Conservation (phyloP, 306 rosid species). For the Quercus bicolor region DNA sequence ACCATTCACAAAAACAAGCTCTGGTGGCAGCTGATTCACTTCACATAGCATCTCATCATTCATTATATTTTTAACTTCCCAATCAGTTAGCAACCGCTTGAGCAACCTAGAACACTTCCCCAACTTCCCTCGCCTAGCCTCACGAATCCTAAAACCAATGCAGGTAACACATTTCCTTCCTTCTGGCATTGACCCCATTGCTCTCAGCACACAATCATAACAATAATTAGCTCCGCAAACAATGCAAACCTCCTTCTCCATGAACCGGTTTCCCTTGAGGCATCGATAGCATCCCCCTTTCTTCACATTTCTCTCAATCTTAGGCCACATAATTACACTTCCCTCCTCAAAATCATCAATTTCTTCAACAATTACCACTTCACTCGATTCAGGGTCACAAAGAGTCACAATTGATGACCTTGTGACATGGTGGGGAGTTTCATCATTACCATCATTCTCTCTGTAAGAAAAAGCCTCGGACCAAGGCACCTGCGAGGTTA, state of each 20-base stretch:
- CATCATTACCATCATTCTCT: constrained; percentile 29
- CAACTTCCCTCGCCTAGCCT: constrained; percentile 39
- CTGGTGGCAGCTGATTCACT: constrained; percentile 53
- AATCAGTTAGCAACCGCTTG: constrained; percentile 39
- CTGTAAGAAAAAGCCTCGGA: constrained; percentile 37
- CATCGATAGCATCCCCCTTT: constrained; percentile 66
- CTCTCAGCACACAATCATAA: constrained; percentile 51
- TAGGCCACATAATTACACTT: not conserved
- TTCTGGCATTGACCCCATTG: constrained; percentile 88
- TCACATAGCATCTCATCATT: constrained; percentile 40
- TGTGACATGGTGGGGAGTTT: constrained; percentile 34
- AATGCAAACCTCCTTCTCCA: constrained; percentile 63
- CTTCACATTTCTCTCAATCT: constrained; percentile 39
- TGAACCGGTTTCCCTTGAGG: constrained; percentile 49
- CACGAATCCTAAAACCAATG: constrained; percentile 52
- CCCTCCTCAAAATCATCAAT: constrained; percentile 24
- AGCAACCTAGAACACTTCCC: constrained; percentile 61
- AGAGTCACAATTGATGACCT: constrained; percentile 40
- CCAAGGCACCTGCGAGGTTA: constrained; percentile 29
- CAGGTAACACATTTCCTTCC: constrained; percentile 76
- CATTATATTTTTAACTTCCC: constrained; percentile 39
- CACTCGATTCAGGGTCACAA: constrained; percentile 34
- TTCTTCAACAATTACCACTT: constrained; percentile 12
- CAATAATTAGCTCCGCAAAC: constrained; percentile 78
- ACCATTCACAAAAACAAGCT: constrained; percentile 47